A percentile compares a stretch with the other conserved stretches of the same genome.
These are phyloP conservation scores for Debaryomyces hansenii DNA, from an alignment of 805 yeast genomes.

Conservation along the genomic window DNA sequence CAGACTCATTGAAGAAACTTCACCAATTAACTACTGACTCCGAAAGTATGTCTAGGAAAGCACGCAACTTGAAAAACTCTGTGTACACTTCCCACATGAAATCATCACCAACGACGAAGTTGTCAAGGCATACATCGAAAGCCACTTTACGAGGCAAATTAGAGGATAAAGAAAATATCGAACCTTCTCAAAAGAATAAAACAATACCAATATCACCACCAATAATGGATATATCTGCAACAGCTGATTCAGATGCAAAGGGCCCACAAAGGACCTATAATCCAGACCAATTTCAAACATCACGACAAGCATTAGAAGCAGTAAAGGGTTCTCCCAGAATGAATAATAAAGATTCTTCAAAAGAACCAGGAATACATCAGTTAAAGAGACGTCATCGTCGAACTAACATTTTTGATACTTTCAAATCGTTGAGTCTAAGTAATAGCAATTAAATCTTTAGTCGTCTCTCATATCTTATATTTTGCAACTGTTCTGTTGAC, in stretches of 20 bases:
- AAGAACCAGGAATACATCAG: not conserved
- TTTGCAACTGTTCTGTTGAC: not conserved
- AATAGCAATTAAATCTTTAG: not conserved
- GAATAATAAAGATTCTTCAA: not conserved
- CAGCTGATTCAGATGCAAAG: too few species aligned
- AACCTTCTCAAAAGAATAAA: not conserved
- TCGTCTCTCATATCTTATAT: not conserved
- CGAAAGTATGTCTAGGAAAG: conserved; percentile 9
- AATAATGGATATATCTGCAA: not conserved
- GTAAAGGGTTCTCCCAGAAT: too few species aligned
- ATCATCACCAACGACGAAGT: conserved; percentile 22
- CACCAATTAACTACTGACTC: conserved; percentile 27
- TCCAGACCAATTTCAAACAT: too few species aligned
- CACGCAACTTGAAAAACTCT: conserved; percentile 9
- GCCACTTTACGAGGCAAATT: not conserved
- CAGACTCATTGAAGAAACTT: conserved; percentile 30
- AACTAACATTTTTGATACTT: not conserved
- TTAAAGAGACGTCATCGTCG: not conserved
- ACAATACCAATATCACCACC: not conserved
- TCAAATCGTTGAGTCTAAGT: not conserved
- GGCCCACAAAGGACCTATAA: too few species aligned
- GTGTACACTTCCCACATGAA: conserved; percentile 13
- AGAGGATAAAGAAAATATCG: conserved; percentile 1
- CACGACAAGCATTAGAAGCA: too few species aligned
- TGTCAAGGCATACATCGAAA: conserved; percentile 7